Evolutionary conservation across 2,329 filamentous ascomycete genomes (phyloP).

Genomic region (Epichloe baconii): DNA sequence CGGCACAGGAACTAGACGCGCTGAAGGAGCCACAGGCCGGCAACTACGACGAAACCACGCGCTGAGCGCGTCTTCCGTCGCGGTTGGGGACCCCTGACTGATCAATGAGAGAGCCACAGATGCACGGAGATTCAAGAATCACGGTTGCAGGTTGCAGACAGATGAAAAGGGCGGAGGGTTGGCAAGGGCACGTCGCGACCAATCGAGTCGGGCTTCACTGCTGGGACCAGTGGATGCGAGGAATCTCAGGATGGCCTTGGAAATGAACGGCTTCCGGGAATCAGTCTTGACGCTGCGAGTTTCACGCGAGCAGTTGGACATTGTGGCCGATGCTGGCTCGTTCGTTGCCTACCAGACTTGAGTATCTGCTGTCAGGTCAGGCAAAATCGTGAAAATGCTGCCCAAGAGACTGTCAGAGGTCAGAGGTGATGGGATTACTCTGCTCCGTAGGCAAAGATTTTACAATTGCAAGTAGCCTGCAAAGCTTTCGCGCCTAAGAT

Average conservation of each 20-base stretch:
- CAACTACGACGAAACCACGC: background rate
- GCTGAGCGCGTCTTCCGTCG: background rate
- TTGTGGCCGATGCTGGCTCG: background rate
- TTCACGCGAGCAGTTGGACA: background rate
- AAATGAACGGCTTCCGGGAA: too few species aligned
- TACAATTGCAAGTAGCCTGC: too few species aligned
- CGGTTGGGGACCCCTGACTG: background rate
- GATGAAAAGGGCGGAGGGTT: background rate
- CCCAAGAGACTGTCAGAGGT: background rate
- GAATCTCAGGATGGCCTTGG: too few species aligned
- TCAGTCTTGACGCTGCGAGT: background rate
- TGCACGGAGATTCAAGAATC: too few species aligned
- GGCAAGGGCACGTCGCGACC: background rate
- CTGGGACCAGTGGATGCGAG: background rate
- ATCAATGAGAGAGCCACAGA: too few species aligned
- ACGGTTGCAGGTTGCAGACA: too few species aligned
- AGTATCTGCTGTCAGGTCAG: background rate
- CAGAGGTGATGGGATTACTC: too few species aligned
- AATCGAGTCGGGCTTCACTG: background rate
- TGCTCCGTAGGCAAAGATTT: too few species aligned
- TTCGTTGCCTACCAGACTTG: background rate
- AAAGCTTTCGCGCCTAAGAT: slow-evolving; percentile 10
- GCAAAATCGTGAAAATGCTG: background rate
- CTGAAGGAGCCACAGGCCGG: background rate
- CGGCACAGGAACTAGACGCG: background rate